phyloP scores from a whole-genome alignment of 2,329 filamentous ascomycete genomes.

The Thelonectria discophora region DNA sequence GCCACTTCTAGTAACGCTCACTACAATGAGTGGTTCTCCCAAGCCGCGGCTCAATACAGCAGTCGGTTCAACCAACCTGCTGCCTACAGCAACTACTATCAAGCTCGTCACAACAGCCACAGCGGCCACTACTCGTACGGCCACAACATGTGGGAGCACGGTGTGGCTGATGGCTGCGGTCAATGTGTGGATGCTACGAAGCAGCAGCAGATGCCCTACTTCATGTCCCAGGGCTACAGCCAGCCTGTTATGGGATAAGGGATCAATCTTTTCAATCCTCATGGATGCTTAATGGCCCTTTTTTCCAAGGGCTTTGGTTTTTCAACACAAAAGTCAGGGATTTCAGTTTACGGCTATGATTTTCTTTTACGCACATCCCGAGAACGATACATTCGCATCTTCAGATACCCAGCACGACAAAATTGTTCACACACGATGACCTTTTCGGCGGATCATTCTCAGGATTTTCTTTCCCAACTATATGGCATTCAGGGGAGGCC shows the following conservation, averaged over 20 bases:
- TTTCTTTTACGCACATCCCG: slow-evolving; percentile 44
- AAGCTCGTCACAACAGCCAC: slow-evolving; percentile 53
- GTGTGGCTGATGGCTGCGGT: slow-evolving; percentile 59
- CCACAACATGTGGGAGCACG: slow-evolving; percentile 61
- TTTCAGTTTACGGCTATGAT: slow-evolving; percentile 47
- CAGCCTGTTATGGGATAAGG: slow-evolving; percentile 64
- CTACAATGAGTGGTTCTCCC: slow-evolving; percentile 67
- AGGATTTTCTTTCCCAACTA: slow-evolving; percentile 35
- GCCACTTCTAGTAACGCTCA: slow-evolving; percentile 63
- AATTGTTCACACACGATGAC: slow-evolving; percentile 44
- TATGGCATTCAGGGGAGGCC: slow-evolving; percentile 29
- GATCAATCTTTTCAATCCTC: slow-evolving; percentile 25
- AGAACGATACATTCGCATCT: slow-evolving; percentile 48
- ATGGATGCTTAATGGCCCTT: slow-evolving; percentile 35
- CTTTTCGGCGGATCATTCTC: slow-evolving; percentile 42
- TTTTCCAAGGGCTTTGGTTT: slow-evolving; percentile 28
- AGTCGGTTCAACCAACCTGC: slow-evolving; percentile 56
- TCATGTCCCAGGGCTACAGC: slow-evolving; percentile 58
- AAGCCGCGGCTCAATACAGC: slow-evolving; percentile 54
- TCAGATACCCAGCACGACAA: slow-evolving; percentile 54
- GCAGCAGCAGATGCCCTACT: slow-evolving; percentile 59
- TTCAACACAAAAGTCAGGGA: slow-evolving; percentile 39
- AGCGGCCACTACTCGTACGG: slow-evolving; percentile 56
- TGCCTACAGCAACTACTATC: slow-evolving; percentile 52
- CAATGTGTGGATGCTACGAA: slow-evolving; percentile 58